Conservation (phyloP, 768 basidiomycete genomes). For the Hortiboletus campestris region DNA sequence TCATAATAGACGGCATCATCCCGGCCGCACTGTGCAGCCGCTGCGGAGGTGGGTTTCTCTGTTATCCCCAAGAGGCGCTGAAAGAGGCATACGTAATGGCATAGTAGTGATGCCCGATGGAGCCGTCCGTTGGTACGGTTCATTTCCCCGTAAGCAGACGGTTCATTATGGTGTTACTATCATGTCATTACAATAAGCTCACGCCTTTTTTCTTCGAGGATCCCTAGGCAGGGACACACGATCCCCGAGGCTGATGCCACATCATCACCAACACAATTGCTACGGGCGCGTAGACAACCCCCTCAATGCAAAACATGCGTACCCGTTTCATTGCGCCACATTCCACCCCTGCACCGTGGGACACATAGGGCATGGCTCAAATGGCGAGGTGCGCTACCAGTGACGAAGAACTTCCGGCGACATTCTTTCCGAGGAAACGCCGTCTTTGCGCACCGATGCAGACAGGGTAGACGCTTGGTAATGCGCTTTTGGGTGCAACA, state of each 20-base stretch:
- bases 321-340: not conserved
- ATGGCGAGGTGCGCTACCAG: slow-evolving; percentile 19
- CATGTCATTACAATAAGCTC: not conserved
- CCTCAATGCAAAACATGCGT: not conserved
- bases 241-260: not conserved
- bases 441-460: slow-evolving; percentile 16
- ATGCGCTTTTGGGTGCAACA: slow-evolving; percentile 14
- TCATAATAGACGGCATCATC: not conserved
- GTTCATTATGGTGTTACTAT: not conserved
- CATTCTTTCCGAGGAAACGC: not conserved
- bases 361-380: slow-evolving; percentile 12
- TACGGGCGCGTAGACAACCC: not conserved
- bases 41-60: slow-evolving; percentile 4
- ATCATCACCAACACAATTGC: not conserved
- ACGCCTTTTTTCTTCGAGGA: not conserved
- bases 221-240: not conserved
- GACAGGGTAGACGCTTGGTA: not conserved
- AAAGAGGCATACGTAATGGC: not conserved
- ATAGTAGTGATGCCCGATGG: not conserved
- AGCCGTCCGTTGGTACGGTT: not conserved
- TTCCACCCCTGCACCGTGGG: not conserved
- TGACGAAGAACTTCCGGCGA: not conserved
- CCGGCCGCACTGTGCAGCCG: not conserved
- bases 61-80: not conserved
- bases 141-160: not conserved